Conservation (phyloP, 179 eudicot genomes). For the Beta corolliflora region DNA sequence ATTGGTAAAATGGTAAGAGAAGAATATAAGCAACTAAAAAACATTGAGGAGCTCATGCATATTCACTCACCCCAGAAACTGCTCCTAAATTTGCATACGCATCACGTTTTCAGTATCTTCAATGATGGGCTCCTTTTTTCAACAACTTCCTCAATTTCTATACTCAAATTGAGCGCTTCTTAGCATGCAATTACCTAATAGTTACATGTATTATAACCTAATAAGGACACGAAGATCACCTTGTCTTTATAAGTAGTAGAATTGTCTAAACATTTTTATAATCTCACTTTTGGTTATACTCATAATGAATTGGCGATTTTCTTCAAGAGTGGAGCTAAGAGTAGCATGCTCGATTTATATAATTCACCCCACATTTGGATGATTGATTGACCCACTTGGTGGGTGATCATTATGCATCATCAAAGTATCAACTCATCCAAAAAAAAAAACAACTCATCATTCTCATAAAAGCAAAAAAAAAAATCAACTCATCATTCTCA, state of each 20-base stretch:
- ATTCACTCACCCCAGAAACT: background rate
- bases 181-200: no score
- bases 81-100: background rate
- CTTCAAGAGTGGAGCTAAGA: no score
- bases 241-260: no score
- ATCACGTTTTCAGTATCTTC: background rate
- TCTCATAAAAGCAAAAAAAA: no score
- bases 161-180: no score
- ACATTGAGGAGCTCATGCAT: background rate
- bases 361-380: background rate
- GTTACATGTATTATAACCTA: no score
- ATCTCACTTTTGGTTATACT: no score
- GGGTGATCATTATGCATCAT: conserved; percentile 7
- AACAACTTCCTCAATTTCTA: background rate
- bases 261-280: no score
- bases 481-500: background rate
- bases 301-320: no score
- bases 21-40: background rate
- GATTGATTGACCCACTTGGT: background rate
- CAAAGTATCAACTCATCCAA: background rate
- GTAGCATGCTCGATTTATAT: background rate
- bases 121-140: background rate
- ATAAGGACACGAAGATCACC: no score
- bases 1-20: background rate
- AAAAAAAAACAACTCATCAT: background rate